Evolutionary conservation across 2,329 filamentous ascomycete species (phyloP), one percentile per base, ranked within the genome.

Genomic region (Cladosporium phlei): DNA sequence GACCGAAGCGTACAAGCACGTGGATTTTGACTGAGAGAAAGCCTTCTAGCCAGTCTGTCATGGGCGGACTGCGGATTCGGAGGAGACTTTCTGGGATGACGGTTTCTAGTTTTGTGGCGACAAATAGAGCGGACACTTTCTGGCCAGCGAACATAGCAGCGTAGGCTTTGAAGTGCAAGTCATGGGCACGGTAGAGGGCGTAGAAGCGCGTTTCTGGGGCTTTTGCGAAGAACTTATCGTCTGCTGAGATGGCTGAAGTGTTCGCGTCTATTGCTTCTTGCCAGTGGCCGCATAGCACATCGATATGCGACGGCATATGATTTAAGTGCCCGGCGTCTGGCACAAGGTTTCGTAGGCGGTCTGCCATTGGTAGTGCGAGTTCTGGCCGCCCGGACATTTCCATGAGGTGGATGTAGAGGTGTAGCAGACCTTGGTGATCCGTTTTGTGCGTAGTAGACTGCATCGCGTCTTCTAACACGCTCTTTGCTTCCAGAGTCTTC

Each of bases 291-390:
- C 82, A 77, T 0, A 89, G 73, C 9, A 87, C 77, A 61, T 90
- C 85, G 27, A 90, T 70, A 62, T 91, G 86, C 0, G 80, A 80
- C 0, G 86, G 85, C 86, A 91, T 90, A 58, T 88, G 85, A 32
- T 81, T 72, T 0, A 87, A 66, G 61, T 89, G 85, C 1, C 84
- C 85, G 0, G 79, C 74, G 59, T 88, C 83, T 0, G 84, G 84
- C 0, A 83, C 76, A 2, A 88, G 72, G 9, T 71, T 73, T 17
- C 84, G 79, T 9, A 88, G 71, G 12, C 69, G 66, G 55, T 88
- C 75, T 5, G 83, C 83, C 0, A 76, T 70, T 0, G 75, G 67
- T n/a, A 86, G 62, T 1, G 81, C 85, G 1, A 66, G 60, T 60
- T 87, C 85, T 0, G 85, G 85, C 0, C 69, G 73, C 0, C 71